phyloP scores from a whole-genome alignment of 2,329 filamentous ascomycete species.

The Lizonia empirigonia region DNA sequence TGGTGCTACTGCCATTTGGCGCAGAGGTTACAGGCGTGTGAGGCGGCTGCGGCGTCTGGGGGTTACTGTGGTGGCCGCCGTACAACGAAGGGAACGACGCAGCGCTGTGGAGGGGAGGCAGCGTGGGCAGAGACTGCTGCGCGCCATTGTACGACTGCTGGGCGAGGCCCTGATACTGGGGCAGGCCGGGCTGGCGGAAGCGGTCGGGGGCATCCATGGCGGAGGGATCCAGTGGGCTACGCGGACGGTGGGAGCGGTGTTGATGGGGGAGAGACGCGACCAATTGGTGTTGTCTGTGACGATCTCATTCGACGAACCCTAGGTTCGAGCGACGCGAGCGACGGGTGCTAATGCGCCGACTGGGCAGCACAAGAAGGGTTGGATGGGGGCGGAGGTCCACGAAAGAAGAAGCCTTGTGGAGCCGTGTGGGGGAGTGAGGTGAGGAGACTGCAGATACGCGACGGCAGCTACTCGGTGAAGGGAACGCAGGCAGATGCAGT shows the following conservation, averaged over 20 bases:
- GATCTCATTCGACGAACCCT: constrained; percentile 42
- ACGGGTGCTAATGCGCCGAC: constrained; percentile 32
- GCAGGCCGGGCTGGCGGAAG: constrained; percentile 44
- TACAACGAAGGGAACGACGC: constrained; percentile 42
- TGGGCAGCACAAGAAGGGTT: constrained; percentile 33
- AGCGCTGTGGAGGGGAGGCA: constrained; percentile 44
- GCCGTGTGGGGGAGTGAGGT: constrained; percentile 41
- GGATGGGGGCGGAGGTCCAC: constrained; percentile 36
- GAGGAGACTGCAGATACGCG: constrained; percentile 30
- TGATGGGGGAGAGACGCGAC: constrained; percentile 38
- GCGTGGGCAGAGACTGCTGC: constrained; percentile 41
- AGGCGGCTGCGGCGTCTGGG: constrained; percentile 47
- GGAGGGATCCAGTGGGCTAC: constrained; percentile 11
- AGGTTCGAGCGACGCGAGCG: constrained; percentile 31
- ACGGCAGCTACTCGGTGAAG: constrained; percentile 27
- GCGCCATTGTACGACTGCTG: constrained; percentile 40
- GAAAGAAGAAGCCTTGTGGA: constrained; percentile 43
- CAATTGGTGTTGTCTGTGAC: constrained; percentile 36
- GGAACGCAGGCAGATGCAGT: constrained; percentile 18
- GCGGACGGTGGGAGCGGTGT: constrained; percentile 11
- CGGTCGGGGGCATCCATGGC: constrained; percentile 45
- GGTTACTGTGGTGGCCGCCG: constrained; percentile 44
- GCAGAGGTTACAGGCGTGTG: constrained; percentile 45
- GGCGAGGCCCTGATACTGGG: constrained; percentile 41
- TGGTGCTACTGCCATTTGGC: constrained; percentile 36